A percentile compares a stretch with the other conserved stretches of the same genome.
Conservation (phyloP, 139 green algal genomes). For the Bryopsis sp. region DNA sequence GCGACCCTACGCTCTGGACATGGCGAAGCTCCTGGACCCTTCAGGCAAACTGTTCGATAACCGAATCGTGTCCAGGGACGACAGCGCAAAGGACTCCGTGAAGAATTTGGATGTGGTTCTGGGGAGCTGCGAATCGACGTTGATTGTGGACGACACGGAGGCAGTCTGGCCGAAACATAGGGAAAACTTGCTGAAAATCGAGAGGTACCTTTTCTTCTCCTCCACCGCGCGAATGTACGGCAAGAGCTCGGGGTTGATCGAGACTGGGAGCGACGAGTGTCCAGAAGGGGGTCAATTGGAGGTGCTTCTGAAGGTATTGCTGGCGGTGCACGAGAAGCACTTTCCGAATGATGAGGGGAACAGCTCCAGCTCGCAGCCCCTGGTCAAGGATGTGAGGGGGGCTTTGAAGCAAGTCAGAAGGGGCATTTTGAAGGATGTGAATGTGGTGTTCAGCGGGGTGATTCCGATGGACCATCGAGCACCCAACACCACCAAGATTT, state of each 20-base stretch:
- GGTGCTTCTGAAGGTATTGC: neutral
- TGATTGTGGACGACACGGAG: conserved; percentile 13
- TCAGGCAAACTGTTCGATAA: neutral
- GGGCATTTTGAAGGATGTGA: neutral
- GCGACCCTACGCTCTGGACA: neutral
- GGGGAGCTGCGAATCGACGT: neutral
- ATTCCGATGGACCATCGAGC: neutral
- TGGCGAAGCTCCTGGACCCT: conserved; percentile 14
- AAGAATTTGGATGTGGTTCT: conserved; percentile 15
- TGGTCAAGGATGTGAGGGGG: neutral
- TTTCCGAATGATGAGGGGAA: neutral
- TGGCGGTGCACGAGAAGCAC: neutral
- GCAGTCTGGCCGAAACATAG: conserved; percentile 1
- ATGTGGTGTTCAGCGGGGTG: neutral
- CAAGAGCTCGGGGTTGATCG: no score
- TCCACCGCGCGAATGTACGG: neutral
- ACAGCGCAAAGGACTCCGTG: neutral
- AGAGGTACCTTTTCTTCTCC: conserved; percentile 11
- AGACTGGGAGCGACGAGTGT: no score
- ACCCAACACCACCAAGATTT: neutral
- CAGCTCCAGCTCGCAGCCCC: no score
- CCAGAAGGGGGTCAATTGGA: neutral
- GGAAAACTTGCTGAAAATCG: neutral
- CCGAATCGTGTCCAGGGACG: neutral
- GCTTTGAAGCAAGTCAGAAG: neutral